Percentiles rank a stretch among this genome's conserved stretches.
Conservation (phyloP, 768 basidiomycete species). For the Tulasnella sp. region DNA sequence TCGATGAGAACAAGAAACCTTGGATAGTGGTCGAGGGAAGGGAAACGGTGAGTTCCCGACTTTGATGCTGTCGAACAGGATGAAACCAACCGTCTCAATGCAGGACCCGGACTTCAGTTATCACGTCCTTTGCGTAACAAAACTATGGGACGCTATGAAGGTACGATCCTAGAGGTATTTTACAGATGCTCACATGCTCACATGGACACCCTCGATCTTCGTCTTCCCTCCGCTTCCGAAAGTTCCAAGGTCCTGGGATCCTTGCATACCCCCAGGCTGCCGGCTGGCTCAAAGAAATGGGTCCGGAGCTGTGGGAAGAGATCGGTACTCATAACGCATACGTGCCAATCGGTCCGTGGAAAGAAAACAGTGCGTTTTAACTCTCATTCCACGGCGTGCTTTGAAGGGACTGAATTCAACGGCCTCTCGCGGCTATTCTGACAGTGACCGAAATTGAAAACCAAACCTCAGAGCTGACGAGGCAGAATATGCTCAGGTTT, state of each 20-base stretch:
- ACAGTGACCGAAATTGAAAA: not conserved
- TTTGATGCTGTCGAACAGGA: not conserved
- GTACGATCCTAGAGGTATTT: no score
- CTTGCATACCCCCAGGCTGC: not conserved
- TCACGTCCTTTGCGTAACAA: not conserved
- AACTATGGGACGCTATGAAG: not conserved
- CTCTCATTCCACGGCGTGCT: not conserved
- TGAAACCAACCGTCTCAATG: not conserved
- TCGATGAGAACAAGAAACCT: not conserved
- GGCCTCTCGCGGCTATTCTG: not conserved
- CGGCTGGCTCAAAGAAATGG: not conserved
- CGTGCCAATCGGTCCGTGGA: not conserved
- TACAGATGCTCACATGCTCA: no score
- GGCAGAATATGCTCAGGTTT: not conserved
- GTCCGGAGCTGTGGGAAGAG: not conserved
- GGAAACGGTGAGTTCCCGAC: not conserved
- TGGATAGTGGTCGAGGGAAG: not conserved
- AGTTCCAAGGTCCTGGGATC: not conserved
- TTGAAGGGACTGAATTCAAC: not conserved
- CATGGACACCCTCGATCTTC: not conserved
- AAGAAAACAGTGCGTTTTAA: not conserved
- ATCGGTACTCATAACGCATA: not conserved
- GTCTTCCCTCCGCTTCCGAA: not conserved
- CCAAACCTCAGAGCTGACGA: not conserved
- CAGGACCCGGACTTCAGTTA: not conserved